A percentile compares a stretch with the other conserved stretches of the same genome.
Evolutionary conservation across 2,329 filamentous ascomycete genomes (phyloP).

Genomic region (Biscogniauxia marginata): DNA sequence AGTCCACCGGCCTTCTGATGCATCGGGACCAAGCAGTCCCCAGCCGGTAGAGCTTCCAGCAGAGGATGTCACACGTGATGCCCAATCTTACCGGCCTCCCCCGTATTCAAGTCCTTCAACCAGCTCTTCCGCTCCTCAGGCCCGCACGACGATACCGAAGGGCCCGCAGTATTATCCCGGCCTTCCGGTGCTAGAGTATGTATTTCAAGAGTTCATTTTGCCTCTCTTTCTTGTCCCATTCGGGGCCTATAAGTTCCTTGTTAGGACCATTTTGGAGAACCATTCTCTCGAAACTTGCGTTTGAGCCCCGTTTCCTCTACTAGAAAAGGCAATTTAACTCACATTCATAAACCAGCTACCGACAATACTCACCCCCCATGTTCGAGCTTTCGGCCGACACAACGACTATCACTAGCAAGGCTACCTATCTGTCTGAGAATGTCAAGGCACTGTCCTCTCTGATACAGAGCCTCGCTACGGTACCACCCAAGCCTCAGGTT

Average conservation of each 20-base stretch:
- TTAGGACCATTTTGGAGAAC: no score
- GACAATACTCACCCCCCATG: conserved; percentile 50
- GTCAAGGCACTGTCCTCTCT: conserved; percentile 45
- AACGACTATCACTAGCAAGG: conserved; percentile 46
- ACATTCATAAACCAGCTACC: no score
- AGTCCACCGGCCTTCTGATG: conserved; percentile 19
- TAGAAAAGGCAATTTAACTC: no score
- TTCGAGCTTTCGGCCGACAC: conserved; percentile 51
- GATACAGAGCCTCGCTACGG: conserved; percentile 46
- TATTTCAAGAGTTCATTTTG: no score
- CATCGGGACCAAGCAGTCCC: conserved; percentile 6
- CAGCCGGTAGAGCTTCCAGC: conserved; percentile 9
- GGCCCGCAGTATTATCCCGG: conserved; percentile 43
- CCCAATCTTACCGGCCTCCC: conserved; percentile 17
- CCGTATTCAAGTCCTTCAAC: conserved; percentile 31
- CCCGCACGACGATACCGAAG: conserved; percentile 13
- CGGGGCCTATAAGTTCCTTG: no score
- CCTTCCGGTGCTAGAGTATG: conserved; percentile 48
- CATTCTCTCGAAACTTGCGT: no score
- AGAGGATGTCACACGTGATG: not conserved
- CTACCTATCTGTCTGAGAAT: conserved; percentile 48
- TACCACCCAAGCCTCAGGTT: conserved; percentile 56
- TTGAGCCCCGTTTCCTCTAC: no score
- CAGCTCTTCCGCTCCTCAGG: conserved; percentile 12
- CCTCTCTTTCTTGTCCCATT: no score